Base-by-base conservation (phyloP, 148 eudicot genomes). In the Mesembryanthemum crystallinum region DNA sequence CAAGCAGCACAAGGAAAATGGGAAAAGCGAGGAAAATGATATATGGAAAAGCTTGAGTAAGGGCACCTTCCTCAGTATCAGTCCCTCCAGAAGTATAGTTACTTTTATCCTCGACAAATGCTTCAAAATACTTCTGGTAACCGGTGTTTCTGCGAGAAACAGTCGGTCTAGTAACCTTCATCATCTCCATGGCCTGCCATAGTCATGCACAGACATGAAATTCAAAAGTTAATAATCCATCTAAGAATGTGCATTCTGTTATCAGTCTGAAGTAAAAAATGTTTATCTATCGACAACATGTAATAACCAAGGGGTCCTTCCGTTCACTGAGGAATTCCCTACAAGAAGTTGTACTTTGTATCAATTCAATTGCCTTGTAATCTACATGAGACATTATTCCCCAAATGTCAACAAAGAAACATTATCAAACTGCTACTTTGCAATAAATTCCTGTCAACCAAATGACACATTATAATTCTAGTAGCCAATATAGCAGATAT, bases 171-270 rank as follows among this genome's bases (percentile, higher is more conserved):
- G 57, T 83, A 62, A 91, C 87, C 78, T 85, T 91, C 97, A 94
- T 30, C 87, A 90, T 83, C 67, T 92, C 97, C 98, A 94, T 94
- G 77, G 98, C 98, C 97, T 94, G 97, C 76, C 79, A 79, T 62
- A 57, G 1, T 63, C 49, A 45, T 11, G 49, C 49, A 45, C 14
- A 8, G 49, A 45, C 11, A 45, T 45, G 49, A 45, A 13, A 6
- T 45, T 13, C 2, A 11, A 45, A 45, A 6, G 49, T 45, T 11
- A 8, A 8, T 7, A 45, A 32, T 18, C 10, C n/a, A 59, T 59
- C 30, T 18, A 23, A 27, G 64, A 9, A 24, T 23, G 29, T 5
- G 1, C 29, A 59, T 52, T 52, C 14, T 12, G 52, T 47, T 47
- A 47, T 8, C 17, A 47, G 12, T 47, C 52, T 47, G 8, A 2